Conservation (phyloP, 2,329 filamentous ascomycete species). For the Colletotrichum filicis region DNA sequence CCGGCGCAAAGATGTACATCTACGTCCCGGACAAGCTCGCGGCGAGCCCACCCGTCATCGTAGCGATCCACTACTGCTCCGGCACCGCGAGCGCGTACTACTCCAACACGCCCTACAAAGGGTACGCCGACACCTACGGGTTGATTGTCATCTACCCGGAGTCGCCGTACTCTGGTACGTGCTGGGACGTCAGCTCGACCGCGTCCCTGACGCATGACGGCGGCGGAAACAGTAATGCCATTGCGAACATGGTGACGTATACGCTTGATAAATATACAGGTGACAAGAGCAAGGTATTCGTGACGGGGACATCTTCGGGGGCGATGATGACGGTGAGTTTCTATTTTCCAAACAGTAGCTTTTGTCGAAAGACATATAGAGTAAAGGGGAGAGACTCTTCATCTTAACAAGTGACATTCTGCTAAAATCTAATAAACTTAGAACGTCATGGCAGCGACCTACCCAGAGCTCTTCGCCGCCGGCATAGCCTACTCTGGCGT, state of each 20-base stretch:
- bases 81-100: slow-evolving; percentile 62
- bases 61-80: slow-evolving; percentile 66
- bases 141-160: slow-evolving; percentile 66
- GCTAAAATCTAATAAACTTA: too few species aligned
- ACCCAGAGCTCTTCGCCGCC: slow-evolving; percentile 59
- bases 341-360: too few species aligned
- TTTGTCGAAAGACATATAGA: too few species aligned
- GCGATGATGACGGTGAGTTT: slow-evolving; percentile 59
- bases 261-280: slow-evolving; percentile 62
- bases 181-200: slow-evolving; percentile 68
- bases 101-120: slow-evolving; percentile 58
- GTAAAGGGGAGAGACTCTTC: too few species aligned
- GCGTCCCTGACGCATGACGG: slow-evolving; percentile 64
- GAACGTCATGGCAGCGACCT: slow-evolving; percentile 58
- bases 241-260: slow-evolving; percentile 70
- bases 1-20: slow-evolving; percentile 40
- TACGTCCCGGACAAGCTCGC: slow-evolving; percentile 44
- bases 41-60: slow-evolving; percentile 56
- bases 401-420: too few species aligned
- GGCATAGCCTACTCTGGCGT: slow-evolving; percentile 56
- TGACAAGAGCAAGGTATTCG: slow-evolving; percentile 62
- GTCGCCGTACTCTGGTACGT: slow-evolving; percentile 60
- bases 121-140: slow-evolving; percentile 52
- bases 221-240: slow-evolving; percentile 65
- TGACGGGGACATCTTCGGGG: slow-evolving; percentile 60